Evolutionary conservation across 345 rosid species (phyloP).

Genomic region (Eucalyptus brandiana): DNA sequence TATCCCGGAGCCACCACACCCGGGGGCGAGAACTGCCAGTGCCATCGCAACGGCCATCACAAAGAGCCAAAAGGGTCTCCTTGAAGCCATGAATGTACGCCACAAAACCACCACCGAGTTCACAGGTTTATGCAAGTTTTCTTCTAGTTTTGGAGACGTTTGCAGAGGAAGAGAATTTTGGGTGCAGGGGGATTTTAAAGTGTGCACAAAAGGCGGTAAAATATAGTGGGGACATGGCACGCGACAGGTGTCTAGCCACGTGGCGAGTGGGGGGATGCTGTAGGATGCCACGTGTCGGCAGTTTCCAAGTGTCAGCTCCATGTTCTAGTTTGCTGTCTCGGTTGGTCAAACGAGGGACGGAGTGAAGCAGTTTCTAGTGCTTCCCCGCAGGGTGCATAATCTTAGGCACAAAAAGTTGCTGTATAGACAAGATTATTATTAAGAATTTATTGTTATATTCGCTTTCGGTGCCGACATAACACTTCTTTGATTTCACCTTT

Average conservation of each 20-base stretch:
- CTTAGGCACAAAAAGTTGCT: not conserved
- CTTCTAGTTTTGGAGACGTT: not conserved
- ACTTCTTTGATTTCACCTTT: not conserved
- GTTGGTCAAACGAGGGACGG: not conserved
- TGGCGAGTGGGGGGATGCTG: not conserved
- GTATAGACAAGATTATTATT: not conserved
- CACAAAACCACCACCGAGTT: not conserved
- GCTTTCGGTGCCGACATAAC: not conserved
- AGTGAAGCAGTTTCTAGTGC: not conserved
- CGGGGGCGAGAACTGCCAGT: not conserved
- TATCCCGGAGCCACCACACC: not conserved
- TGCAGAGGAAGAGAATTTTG: not conserved
- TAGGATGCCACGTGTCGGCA: not conserved
- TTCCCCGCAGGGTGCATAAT: not conserved
- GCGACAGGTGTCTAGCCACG: not conserved
- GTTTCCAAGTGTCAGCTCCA: not conserved
- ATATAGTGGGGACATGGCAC: not conserved
- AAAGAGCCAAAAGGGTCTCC: not conserved
- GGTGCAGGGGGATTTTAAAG: not conserved
- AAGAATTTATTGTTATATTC: not conserved
- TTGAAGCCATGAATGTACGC: slow-evolving; percentile 1
- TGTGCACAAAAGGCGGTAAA: not conserved
- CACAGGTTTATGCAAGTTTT: not conserved
- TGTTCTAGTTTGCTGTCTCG: not conserved
- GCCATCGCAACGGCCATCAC: not conserved